These are phyloP conservation scores for Gelatoporia subvermispora DNA, from an alignment of 768 basidiomycete species.

Conservation along the genomic window DNA sequence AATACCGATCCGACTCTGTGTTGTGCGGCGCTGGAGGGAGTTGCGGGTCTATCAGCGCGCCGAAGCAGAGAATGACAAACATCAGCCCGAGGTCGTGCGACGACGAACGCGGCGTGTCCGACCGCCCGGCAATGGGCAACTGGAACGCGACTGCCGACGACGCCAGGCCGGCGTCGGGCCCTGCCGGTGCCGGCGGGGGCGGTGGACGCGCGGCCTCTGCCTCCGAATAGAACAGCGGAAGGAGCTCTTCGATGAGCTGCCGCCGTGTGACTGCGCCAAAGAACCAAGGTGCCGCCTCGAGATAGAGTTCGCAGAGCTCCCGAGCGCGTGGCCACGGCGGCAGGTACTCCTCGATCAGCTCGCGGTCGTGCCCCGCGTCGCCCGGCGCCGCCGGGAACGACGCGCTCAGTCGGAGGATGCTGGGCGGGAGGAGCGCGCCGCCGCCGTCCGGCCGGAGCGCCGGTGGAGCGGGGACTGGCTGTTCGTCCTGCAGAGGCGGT, in stretches of 20 bases:
- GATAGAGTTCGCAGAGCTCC: conserved; percentile 61
- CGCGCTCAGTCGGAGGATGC: conserved; percentile 23
- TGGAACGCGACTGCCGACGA: conserved; percentile 37
- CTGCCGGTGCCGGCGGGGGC: not conserved
- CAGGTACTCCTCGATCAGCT: conserved; percentile 44
- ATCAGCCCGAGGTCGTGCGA: conserved; percentile 30
- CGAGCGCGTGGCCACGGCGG: conserved; percentile 56
- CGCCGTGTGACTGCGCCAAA: conserved; percentile 63
- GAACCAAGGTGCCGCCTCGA: conserved; percentile 79
- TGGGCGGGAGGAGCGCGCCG: conserved; percentile 7
- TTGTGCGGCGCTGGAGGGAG: conserved; percentile 37
- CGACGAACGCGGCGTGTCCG: conserved; percentile 29
- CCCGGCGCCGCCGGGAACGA: conserved; percentile 48
- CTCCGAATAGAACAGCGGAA: conserved; percentile 60
- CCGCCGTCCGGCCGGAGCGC: not conserved
- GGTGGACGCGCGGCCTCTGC: conserved; percentile 49
- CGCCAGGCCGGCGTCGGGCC: conserved; percentile 37
- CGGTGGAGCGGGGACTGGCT: conserved; percentile 2
- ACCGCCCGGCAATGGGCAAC: not conserved
- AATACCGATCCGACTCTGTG: conserved; percentile 37
- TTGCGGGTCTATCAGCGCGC: conserved; percentile 24
- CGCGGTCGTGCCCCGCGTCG: conserved; percentile 36
- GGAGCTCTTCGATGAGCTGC: conserved; percentile 62
- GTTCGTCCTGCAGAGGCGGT: conserved; percentile 10
- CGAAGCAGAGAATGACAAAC: conserved; percentile 28